Conservation (phyloP, 2,329 filamentous ascomycete genomes). For the Hymenoscyphus fructigenus region DNA sequence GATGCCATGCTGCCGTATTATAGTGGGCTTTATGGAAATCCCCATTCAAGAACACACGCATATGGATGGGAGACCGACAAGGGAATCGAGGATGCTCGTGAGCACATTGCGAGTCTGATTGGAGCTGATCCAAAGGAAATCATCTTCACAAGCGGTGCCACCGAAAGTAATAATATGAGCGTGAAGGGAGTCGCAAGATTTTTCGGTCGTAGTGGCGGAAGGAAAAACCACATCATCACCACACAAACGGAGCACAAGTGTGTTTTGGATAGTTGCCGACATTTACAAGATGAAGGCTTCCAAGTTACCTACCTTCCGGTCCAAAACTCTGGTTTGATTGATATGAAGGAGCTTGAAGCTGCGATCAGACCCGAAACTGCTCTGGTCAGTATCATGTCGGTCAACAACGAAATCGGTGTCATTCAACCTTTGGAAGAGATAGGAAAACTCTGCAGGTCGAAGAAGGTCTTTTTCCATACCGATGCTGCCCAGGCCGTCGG, state of each 20-base stretch:
- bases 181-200: conserved; percentile 97
- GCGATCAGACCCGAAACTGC: conserved; percentile 89
- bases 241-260: conserved; percentile 99
- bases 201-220: conserved; percentile 84
- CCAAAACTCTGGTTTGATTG: conserved; percentile 78
- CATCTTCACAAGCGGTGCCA: conserved; percentile 96
- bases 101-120: conserved; percentile 80
- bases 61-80: conserved; percentile 99
- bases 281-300: conserved; percentile 95
- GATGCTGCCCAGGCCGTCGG: conserved; percentile 97
- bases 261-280: conserved; percentile 93
- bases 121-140: conserved; percentile 97
- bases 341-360: conserved; percentile 79
- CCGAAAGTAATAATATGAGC: conserved; percentile 99
- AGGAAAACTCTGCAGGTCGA: conserved; percentile 83
- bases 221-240: conserved; percentile 95
- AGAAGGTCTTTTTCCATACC: conserved; percentile 97
- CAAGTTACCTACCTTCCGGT: conserved; percentile 97
- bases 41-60: conserved; percentile 93
- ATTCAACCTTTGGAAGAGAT: conserved; percentile 95
- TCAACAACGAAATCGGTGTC: conserved; percentile 99
- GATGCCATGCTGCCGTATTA: conserved; percentile 97
- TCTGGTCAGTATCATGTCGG: conserved; percentile 95
- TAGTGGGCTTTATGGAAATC: conserved; percentile 92
- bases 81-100: conserved; percentile 83